Conservation (phyloP, 2,329 filamentous ascomycete genomes). For the Niveomyces coronatus region DNA sequence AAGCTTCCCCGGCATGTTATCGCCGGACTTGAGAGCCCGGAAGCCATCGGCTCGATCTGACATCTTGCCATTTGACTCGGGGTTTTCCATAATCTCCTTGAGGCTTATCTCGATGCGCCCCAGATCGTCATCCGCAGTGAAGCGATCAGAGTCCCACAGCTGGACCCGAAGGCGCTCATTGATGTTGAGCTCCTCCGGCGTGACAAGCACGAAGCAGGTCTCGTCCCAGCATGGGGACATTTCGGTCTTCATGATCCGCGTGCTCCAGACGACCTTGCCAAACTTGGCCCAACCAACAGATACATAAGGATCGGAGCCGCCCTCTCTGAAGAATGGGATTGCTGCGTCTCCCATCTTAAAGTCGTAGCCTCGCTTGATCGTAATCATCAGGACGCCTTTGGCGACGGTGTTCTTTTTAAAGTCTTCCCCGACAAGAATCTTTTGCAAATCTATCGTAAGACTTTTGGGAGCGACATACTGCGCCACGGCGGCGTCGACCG, state of each 20-base stretch:
- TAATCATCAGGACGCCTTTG: slow-evolving; percentile 54
- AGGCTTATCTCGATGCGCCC: slow-evolving; percentile 62
- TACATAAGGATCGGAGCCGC: slow-evolving; percentile 60
- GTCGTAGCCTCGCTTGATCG: slow-evolving; percentile 55
- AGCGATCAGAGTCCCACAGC: slow-evolving; percentile 66
- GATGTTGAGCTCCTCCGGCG: slow-evolving; percentile 61
- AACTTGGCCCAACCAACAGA: slow-evolving; percentile 71
- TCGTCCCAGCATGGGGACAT: slow-evolving; percentile 65
- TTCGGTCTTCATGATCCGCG: slow-evolving; percentile 52
- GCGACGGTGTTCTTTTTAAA: slow-evolving; percentile 65
- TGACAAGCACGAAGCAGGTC: slow-evolving; percentile 57
- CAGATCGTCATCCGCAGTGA: slow-evolving; percentile 63
- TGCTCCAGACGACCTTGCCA: slow-evolving; percentile 51
- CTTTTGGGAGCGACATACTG: slow-evolving; percentile 71
- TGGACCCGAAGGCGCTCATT: slow-evolving; percentile 59
- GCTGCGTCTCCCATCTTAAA: slow-evolving; percentile 63
- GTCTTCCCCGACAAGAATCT: slow-evolving; percentile 68
- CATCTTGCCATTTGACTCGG: slow-evolving; percentile 51
- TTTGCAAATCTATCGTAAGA: slow-evolving; percentile 61
- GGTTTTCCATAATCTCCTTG: slow-evolving; percentile 50
- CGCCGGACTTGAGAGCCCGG: slow-evolving; percentile 51
- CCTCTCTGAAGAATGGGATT: slow-evolving; percentile 46
- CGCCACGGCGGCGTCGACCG: slow-evolving; percentile 62
- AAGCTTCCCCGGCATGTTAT: slow-evolving; percentile 59
- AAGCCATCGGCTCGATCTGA: slow-evolving; percentile 55